Conservation (phyloP, 345 rosid species). For the Mangifera indica region DNA sequence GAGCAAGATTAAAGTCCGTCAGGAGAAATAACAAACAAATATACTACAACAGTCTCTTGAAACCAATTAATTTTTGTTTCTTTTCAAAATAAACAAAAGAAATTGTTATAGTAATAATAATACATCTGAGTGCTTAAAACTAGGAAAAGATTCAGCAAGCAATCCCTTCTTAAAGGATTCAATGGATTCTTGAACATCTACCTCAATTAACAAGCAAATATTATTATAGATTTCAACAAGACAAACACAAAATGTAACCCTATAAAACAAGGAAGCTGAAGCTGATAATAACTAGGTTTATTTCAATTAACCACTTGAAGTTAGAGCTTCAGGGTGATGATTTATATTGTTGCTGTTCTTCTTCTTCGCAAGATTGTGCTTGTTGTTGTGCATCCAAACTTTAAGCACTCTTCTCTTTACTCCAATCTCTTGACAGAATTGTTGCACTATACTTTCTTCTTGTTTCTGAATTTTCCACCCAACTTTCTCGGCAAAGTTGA, state of each 20-base stretch:
- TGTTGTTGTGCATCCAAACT: conserved; percentile 99
- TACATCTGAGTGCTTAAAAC: not conserved
- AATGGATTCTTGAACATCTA: not conserved
- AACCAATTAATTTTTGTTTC: too few relatives aligned
- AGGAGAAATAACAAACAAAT: too few relatives aligned
- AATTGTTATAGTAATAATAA: too few relatives aligned
- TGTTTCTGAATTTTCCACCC: conserved; percentile 93
- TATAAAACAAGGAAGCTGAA: not conserved
- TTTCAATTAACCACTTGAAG: too few relatives aligned
- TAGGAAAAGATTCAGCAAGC: not conserved
- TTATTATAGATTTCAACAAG: conserved; percentile 11
- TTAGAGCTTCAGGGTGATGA: too few relatives aligned
- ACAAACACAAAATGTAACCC: not conserved
- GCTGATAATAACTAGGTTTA: not conserved
- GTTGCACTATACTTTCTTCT: conserved; percentile 77
- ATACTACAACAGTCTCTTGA: too few relatives aligned
- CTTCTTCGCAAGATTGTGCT: conserved; percentile 69
- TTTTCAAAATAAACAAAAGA: too few relatives aligned
- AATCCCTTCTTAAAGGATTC: not conserved
- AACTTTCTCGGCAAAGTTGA: conserved; percentile 77
- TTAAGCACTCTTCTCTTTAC: conserved; percentile 91
- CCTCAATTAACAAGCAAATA: conserved; percentile 16
- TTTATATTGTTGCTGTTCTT: not conserved
- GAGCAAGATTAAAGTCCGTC: too few relatives aligned
- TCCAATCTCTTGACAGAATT: conserved; percentile 88